Evolutionary conservation across 345 rosid genomes (phyloP), one percentile per base, ranked within the genome.

Genomic region (Populus alba): DNA sequence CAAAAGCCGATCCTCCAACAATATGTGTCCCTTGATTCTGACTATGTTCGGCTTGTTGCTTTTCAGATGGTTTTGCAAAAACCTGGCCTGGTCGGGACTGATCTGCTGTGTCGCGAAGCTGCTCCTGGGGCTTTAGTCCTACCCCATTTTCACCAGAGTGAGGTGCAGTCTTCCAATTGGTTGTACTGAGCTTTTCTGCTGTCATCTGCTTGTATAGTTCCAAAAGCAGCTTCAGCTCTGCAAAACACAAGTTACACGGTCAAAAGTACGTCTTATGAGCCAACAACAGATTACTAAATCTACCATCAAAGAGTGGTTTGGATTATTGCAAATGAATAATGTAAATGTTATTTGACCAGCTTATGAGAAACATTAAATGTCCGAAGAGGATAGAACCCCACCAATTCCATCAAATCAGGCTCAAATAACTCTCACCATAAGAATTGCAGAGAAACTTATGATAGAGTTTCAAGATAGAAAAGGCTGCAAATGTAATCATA

Each of bases 1-100:
- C 99, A 77, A 92, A 92, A 37, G 92, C 92, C 0, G 97, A 94
- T 17, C 97, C 94, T 25, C 98, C 99, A n/a, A 90, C 87, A 51
- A 90, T 83, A n/a, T 76, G 66, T 5, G 86, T 71, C 35, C 80
- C 81, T 1, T 71, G 80, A 53, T 75, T 71, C 75, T 77, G 79
- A 39, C 73, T 59, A 66, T 80, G 81, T n/a, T 77, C 84, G 65
- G 87, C 55, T 72, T 67, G 85, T 57, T 15, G 90, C 79, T 67
- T 70, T 70, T 85, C 88, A 66, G 90, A 72, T 38, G 85, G 77
- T 69, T 76, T 79, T 6, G 76, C 70, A 38, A 53, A 66, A 77
- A 66, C 35, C 39, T 35, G 74, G 61, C 78, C 76, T 23, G 66
- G 29, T 72, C 67, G 81, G 22, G 76, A 72, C 67, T 63, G 81